phyloP scores from a whole-genome alignment of 352 stramenopile species.

The Phytophthora pistaciae region DNA sequence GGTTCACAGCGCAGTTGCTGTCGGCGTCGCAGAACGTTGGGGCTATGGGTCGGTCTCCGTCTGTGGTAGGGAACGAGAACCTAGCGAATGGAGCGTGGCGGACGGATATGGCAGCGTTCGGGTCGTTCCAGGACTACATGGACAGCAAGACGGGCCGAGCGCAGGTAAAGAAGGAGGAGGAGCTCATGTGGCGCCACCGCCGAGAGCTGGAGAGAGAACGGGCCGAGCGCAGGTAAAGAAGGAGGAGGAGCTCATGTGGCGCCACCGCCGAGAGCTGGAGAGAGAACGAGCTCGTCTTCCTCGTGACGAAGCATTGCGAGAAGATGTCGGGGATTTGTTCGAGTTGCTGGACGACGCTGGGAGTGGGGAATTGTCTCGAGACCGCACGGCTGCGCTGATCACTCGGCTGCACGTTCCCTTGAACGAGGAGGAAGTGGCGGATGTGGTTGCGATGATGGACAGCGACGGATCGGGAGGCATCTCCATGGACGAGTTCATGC shows the following conservation, averaged over 20 bases:
- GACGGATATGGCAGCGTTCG: slow-evolving; percentile 66
- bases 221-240: slow-evolving; percentile 56
- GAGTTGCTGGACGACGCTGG: slow-evolving; percentile 71
- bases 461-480: slow-evolving; percentile 71
- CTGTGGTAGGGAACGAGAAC: background rate
- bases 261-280: slow-evolving; percentile 38
- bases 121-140: slow-evolving; percentile 65
- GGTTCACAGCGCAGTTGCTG: slow-evolving; percentile 58
- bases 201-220: slow-evolving; percentile 50
- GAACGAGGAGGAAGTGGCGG: slow-evolving; percentile 53
- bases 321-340: slow-evolving; percentile 75
- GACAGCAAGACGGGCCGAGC: slow-evolving; percentile 54
- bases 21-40: slow-evolving; percentile 55
- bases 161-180: slow-evolving; percentile 63
- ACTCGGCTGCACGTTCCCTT: slow-evolving; percentile 68
- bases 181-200: slow-evolving; percentile 42
- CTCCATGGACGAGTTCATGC: slow-evolving; percentile 72
- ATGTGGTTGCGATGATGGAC: slow-evolving; percentile 88
- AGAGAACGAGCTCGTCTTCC: slow-evolving; percentile 50
- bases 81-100: slow-evolving; percentile 34
- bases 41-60: slow-evolving; percentile 10
- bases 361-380: slow-evolving; percentile 56
- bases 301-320: slow-evolving; percentile 49
- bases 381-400: slow-evolving; percentile 59
- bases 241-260: slow-evolving; percentile 57